Evolutionary conservation across 2,329 filamentous ascomycete genomes (phyloP), one percentile per base, ranked within the genome.

Genomic region (Sarocladium strictum): DNA sequence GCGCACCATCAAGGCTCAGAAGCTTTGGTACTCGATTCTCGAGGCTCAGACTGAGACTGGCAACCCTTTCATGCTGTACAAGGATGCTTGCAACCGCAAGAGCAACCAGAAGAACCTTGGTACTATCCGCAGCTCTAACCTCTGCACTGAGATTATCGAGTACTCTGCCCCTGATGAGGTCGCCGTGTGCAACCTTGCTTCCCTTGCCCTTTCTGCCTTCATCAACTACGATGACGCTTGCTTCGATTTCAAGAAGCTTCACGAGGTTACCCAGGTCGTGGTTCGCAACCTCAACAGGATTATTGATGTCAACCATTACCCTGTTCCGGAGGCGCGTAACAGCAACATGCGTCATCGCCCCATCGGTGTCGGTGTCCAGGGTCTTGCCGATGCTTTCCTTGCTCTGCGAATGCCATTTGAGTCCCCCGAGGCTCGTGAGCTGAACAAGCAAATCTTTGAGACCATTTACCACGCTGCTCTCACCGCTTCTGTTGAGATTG

Each of bases 31-130:
- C 70, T 91, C 93, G 62, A 96, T 99, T 61, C 83, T 99, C 49
- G 94, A 99, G 76, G 90, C 94, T 51, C 94, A 99, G 78, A 97
- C 93, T 32, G 94, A 99, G 84, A 99, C 94, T 45, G 94, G 94
- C 64, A 97, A 96, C 75, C 94, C 94, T 50, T 99, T 96, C 77
- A 99, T 99, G 90, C 86, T 97, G 57, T 99, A 99, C 86, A 99
- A 99, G 81, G 94, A 99, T 75, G 83, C 86, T 67, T 93, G 89
- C 84, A 99, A 99, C 84, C 85, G 85, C 72, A 99, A 99, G 87
- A 97, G 92, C 81, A 99, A 99, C 83, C 94, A 99, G 79, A 97
- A 99, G 87, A 99, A 99, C 76, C 81, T 99, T 29, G 94, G 94
- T 61, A 97, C 92, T 59, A 99, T 99, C 65, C 91, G 91, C 73